phyloP scores from a whole-genome alignment of 768 basidiomycete species.

The Tremella mesenterica region DNA sequence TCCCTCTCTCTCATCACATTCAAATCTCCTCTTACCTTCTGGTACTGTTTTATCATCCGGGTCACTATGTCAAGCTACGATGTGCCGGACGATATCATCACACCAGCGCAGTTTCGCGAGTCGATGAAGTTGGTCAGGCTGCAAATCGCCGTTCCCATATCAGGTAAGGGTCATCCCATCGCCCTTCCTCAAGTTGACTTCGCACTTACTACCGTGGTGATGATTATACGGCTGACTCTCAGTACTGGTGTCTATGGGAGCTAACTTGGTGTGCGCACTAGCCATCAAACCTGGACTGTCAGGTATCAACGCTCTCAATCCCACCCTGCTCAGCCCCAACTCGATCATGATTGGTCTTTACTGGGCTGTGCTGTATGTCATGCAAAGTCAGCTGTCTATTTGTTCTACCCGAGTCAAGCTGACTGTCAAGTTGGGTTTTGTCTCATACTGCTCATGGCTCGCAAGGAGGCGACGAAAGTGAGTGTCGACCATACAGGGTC shows the following conservation, averaged over 20 bases:
- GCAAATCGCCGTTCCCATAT: conserved; percentile 75
- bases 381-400: conserved; percentile 25
- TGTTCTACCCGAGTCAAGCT: conserved; percentile 25
- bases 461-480: conserved; percentile 73
- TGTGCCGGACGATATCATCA: conserved; percentile 36
- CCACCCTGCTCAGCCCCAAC: conserved; percentile 59
- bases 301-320: conserved; percentile 36
- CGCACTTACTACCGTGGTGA: neutral
- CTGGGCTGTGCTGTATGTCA: conserved; percentile 41
- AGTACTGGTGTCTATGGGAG: conserved; percentile 67
- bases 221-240: neutral
- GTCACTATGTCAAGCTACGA: conserved; percentile 45
- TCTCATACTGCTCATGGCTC: conserved; percentile 60
- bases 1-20: too few relatives aligned
- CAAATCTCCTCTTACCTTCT: too few relatives aligned
- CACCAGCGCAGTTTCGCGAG: conserved; percentile 37
- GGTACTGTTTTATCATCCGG: too few relatives aligned
- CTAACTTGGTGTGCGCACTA: conserved; percentile 59
- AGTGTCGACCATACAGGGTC: conserved; percentile 7
- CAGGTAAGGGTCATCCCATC: too few relatives aligned
- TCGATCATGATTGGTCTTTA: conserved; percentile 41
- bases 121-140: conserved; percentile 51
- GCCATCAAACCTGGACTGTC: conserved; percentile 61
- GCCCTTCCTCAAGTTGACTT: too few relatives aligned
- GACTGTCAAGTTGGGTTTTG: conserved; percentile 74